Evolutionary conservation across 176 grass and related monocot species (phyloP), one percentile per base, ranked within the genome.

Genomic region (Bonia amplexicaulis): DNA sequence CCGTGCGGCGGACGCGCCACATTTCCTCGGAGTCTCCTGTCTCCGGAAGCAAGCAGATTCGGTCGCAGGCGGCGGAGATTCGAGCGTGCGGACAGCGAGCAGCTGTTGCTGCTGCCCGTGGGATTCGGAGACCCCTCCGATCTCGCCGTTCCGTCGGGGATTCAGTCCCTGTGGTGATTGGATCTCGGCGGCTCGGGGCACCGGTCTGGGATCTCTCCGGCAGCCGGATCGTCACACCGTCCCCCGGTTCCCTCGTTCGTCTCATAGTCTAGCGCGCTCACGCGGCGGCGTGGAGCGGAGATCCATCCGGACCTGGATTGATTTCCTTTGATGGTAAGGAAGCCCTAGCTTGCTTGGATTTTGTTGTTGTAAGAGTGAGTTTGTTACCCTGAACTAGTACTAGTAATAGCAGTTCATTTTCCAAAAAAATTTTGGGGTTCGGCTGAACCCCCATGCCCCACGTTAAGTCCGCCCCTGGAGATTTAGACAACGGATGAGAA

Each of bases 271-370:
- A 45, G 5, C 41, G 44, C 62, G 62, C 14, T 35, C 62, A 17
- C 69, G 16, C 12, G 84, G 52, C 81, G 84, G 35, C 83, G 81
- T 47, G 68, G 87, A 65, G 57, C 17, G 85, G 60, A 91, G 83
- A 91, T 91, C 83, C 85, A 53, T 2, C 84, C 55, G 62, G 84
- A 2, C 80, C 67, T 71, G 79, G 68, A 54, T 82, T 66, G 55
- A 51, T 73, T 68, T 75, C 51, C 12, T 71, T 59, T 66, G 82
- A 85, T 91, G 85, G 88, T 93, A 78, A 91, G 83, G 29, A 53
- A 46, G 72, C 78, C 55, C 78, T 73, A 23, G 26, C 83, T 89
- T 45, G 73, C 88, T 71, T 27, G 31, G 54, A 6, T 66, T 64
- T 66, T 64, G 27, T 37, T 48, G 37, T 42, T 71, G 23, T 65